phyloP scores from a whole-genome alignment of 371 early-diverging fungal genomes.

The Funneliformis caledonium region DNA sequence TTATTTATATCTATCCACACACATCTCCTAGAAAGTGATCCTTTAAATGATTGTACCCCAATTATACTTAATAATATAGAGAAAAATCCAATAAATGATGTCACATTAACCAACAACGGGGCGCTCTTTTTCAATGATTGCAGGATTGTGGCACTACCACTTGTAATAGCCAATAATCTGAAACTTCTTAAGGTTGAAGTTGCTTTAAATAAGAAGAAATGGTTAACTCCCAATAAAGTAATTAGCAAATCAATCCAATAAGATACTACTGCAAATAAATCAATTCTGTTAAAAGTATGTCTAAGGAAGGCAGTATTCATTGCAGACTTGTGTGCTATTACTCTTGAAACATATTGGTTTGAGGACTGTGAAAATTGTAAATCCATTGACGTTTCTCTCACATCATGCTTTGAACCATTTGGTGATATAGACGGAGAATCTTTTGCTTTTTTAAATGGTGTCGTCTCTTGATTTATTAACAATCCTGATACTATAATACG shows the following conservation, averaged over 20 bases:
- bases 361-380: not conserved
- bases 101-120: constrained; percentile 63
- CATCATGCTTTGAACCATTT: not conserved
- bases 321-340: not conserved
- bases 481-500: constrained; percentile 65
- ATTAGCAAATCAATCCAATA: constrained; percentile 66
- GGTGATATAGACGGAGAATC: not conserved
- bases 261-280: constrained; percentile 60
- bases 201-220: constrained; percentile 61
- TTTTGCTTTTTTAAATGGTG: not conserved
- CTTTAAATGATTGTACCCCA: constrained; percentile 66
- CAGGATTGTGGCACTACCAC: constrained; percentile 63
- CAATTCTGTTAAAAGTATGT: constrained; percentile 73
- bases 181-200: constrained; percentile 61
- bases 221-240: constrained; percentile 48
- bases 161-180: constrained; percentile 63
- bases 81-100: constrained; percentile 66
- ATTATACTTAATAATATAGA: constrained; percentile 58
- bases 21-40: constrained; percentile 65
- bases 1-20: constrained; percentile 55
- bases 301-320: constrained; percentile 58
- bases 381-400: not conserved
- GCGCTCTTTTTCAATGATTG: constrained; percentile 68
- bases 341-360: not conserved
- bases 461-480: constrained; percentile 47